These are phyloP conservation scores for Medicago truncatula DNA, from an alignment of 306 rosid genomes.

Conservation along the genomic window DNA sequence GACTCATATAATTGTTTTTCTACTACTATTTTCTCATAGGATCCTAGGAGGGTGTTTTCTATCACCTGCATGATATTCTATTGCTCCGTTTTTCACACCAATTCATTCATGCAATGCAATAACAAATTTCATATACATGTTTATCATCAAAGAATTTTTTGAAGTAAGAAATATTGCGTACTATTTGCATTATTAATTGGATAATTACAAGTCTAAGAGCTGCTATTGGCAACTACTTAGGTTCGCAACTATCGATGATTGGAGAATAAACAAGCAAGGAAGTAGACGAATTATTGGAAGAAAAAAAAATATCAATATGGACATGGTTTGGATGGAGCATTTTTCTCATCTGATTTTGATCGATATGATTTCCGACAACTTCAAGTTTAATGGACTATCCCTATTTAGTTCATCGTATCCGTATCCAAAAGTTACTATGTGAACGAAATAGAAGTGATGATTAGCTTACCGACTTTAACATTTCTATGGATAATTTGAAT, in stretches of 20 bases:
- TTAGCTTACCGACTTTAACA: too few relatives aligned
- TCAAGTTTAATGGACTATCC: too few relatives aligned
- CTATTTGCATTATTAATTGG: conserved; percentile 15
- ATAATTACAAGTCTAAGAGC: conserved; percentile 26
- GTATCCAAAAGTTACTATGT: too few relatives aligned
- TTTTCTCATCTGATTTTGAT: too few relatives aligned
- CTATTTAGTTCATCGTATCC: too few relatives aligned
- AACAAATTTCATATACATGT: conserved; percentile 32
- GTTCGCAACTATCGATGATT: background rate
- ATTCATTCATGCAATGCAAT: conserved; percentile 29
- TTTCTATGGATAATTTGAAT: too few relatives aligned
- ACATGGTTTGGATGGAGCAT: too few relatives aligned
- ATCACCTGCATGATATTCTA: conserved; percentile 24
- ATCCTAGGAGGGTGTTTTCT: conserved; percentile 44
- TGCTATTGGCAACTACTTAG: background rate
- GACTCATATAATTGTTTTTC: conserved; percentile 38
- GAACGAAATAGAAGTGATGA: too few relatives aligned
- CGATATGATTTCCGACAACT: too few relatives aligned
- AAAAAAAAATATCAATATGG: too few relatives aligned
- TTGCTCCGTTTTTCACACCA: conserved; percentile 33
- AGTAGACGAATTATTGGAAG: too few relatives aligned
- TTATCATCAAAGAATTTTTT: conserved; percentile 42
- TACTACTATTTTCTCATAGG: conserved; percentile 46
- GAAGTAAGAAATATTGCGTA: conserved; percentile 28
- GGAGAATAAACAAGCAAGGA: background rate